A percentile compares a stretch with the other conserved stretches of the same genome.
These are phyloP conservation scores for Phytophthora lateralis DNA, from an alignment of 352 stramenopile genomes.

Conservation along the genomic window DNA sequence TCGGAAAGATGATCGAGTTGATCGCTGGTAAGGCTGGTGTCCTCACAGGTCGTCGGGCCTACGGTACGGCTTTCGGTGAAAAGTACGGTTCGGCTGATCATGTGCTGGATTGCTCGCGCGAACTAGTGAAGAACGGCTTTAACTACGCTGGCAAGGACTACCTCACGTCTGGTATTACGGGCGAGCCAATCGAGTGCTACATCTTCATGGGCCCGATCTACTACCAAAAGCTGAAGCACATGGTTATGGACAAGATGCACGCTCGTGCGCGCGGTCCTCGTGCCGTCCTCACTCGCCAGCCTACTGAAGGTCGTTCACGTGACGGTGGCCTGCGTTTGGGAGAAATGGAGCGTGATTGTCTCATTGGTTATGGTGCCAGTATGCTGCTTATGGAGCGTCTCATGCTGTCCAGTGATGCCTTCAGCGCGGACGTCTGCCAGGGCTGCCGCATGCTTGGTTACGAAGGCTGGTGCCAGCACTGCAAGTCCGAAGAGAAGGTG, in stretches of 20 bases:
- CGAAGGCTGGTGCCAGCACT: constrained; percentile 98
- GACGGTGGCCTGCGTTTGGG: constrained; percentile 98
- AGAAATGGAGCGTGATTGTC: constrained; percentile 99
- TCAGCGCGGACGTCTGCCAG: constrained; percentile 98
- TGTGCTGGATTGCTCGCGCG: constrained; percentile 90
- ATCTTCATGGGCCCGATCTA: constrained; percentile 99
- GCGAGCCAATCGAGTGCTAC: constrained; percentile 98
- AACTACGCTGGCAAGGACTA: constrained; percentile 99
- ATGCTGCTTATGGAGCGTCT: constrained; percentile 99
- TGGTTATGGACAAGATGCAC: constrained; percentile 99
- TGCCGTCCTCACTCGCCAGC: constrained; percentile 97
- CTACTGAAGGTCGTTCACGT: constrained; percentile 97
- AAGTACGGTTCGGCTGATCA: constrained; percentile 96
- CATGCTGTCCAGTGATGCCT: constrained; percentile 99
- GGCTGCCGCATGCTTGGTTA: constrained; percentile 98
- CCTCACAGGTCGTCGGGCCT: constrained; percentile 95
- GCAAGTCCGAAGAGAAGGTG: constrained; percentile 97
- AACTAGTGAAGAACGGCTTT: constrained; percentile 97
- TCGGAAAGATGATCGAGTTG: constrained; percentile 99
- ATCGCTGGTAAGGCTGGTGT: constrained; percentile 98
- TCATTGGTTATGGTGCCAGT: constrained; percentile 99
- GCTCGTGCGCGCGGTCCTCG: constrained; percentile 95
- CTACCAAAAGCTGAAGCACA: constrained; percentile 99
- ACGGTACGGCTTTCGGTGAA: constrained; percentile 99
- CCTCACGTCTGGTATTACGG: constrained; percentile 94